Base-by-base conservation (phyloP, 2,329 filamentous ascomycete genomes). In the Sclerotinia borealis region DNA sequence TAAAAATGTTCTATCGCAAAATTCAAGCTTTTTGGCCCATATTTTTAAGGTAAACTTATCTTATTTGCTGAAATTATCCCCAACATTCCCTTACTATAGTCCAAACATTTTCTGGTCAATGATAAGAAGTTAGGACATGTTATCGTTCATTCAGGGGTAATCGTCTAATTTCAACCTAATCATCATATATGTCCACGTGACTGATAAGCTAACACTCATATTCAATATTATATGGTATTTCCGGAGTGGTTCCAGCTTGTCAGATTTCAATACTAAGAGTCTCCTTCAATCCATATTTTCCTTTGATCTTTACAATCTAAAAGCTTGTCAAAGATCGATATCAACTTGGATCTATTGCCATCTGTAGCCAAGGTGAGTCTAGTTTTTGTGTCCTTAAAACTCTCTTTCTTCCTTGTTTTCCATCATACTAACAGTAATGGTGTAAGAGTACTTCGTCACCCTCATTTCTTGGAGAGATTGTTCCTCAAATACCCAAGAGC, bases 381-480 rank as follows among this genome's bases (percentile, higher is more conserved):
- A 10, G 1, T n/a, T 17, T 9, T 10, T 10, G 13, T 3, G 25
- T 6, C 17, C 8, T 1, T 17, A 6, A 6, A 22, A 4, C 22
- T 25, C 13, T 17, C 17, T 22, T 36, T 1, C n/a, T 6, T 25
- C 7, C 17, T 5, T 4, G 1, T 10, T 9, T 2, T 36, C 15
- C 6, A n/a, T 17, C 9, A 36, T n/a, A 6, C n/a, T 37, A 52
- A 37, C n/a, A 25, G 36, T 36, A 11, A 13, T 2, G 6, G 2
- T 34, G 13, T 0, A 36, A 10, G 17, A 17, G 13, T 10, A 0
- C 5, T 17, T 6, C 15, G 22, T 2, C 31, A 51, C 13, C n/a
- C 9, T 15, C 11, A 5, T 0, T 2, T 8, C 7, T 11, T 25
- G 3, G 1, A 22, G 13, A 36, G 0, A 0, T 10, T 10, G 0